Conservation (phyloP, 2,329 filamentous ascomycete genomes). For the Rhinocladiella similis region DNA sequence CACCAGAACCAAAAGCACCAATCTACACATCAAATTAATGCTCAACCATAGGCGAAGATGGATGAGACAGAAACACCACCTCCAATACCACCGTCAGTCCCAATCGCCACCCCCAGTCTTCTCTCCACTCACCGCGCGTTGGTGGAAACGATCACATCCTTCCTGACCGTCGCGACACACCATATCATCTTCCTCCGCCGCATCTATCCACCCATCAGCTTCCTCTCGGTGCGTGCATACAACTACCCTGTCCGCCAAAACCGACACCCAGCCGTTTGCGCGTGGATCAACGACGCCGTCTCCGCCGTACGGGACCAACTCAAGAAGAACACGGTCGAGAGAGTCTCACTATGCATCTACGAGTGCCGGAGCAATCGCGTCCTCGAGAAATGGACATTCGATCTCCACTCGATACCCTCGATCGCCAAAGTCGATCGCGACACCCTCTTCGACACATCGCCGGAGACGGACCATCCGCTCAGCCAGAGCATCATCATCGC, state of each 20-base stretch:
- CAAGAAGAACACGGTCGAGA: conserved; percentile 57
- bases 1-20: neutral
- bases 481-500: conserved; percentile 28
- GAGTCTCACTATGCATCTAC: conserved; percentile 59
- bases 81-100: conserved; percentile 18
- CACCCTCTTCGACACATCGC: conserved; percentile 45
- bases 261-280: conserved; percentile 80
- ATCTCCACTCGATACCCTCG: conserved; percentile 57
- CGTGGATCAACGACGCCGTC: conserved; percentile 81
- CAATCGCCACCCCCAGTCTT: conserved; percentile 38
- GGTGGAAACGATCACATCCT: conserved; percentile 66
- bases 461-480: conserved; percentile 41
- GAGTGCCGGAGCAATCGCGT: conserved; percentile 51
- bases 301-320: conserved; percentile 71
- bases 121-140: conserved; percentile 42
- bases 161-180: conserved; percentile 80
- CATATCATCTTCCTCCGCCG: conserved; percentile 79
- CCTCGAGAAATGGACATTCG: conserved; percentile 62
- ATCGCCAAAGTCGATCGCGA: conserved; percentile 48
- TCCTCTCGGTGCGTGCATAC: conserved; percentile 77
- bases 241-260: conserved; percentile 83
- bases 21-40: neutral
- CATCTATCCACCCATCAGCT: conserved; percentile 76
- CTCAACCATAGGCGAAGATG: neutral
- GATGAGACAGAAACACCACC: neutral